phyloP scores from a whole-genome alignment of 805 yeast genomes.

The Candida pseudoglaebosa region DNA sequence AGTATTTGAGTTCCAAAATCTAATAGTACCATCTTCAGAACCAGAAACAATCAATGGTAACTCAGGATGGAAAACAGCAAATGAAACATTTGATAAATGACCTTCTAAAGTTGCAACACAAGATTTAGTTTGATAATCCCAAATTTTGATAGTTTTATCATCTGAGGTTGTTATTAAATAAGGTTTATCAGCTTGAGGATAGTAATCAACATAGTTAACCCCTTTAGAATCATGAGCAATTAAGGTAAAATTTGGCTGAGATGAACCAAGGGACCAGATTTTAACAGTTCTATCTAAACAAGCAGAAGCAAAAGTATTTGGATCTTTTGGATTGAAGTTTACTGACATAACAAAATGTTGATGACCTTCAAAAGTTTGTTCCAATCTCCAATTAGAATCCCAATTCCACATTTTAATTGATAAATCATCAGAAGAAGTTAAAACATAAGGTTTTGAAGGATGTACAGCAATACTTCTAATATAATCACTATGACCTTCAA shows the following conservation, averaged over 20 bases:
- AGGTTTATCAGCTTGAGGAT: constrained; percentile 97
- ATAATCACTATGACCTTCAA: constrained; percentile 98
- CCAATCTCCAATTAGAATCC: constrained; percentile 89
- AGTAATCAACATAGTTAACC: constrained; percentile 93
- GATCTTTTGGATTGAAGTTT: constrained; percentile 95
- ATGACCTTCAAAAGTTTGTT: constrained; percentile 92
- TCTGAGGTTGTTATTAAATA: constrained; percentile 89
- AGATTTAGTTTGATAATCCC: constrained; percentile 97
- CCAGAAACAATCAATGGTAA: constrained; percentile 93
- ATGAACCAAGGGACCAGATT: constrained; percentile 90
- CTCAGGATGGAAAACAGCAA: constrained; percentile 98
- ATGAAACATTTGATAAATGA: constrained; percentile 90
- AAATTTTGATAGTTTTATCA: constrained; percentile 81
- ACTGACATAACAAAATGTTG: constrained; percentile 92
- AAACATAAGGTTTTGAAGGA: constrained; percentile 84
- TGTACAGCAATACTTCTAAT: constrained; percentile 91
- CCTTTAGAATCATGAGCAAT: constrained; percentile 90
- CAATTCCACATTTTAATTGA: constrained; percentile 94
- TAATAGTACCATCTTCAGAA: constrained; percentile 91
- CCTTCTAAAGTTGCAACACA: constrained; percentile 94
- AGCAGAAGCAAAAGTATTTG: constrained; percentile 95
- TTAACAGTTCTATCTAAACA: constrained; percentile 95
- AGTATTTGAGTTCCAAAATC: constrained; percentile 92
- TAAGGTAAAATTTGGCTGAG: constrained; percentile 86
- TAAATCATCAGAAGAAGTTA: constrained; percentile 90